Percentiles rank a stretch among this genome's conserved stretches.
phyloP scores from a whole-genome alignment of 2,329 filamentous ascomycete genomes.

The Epichloe sibirici region DNA sequence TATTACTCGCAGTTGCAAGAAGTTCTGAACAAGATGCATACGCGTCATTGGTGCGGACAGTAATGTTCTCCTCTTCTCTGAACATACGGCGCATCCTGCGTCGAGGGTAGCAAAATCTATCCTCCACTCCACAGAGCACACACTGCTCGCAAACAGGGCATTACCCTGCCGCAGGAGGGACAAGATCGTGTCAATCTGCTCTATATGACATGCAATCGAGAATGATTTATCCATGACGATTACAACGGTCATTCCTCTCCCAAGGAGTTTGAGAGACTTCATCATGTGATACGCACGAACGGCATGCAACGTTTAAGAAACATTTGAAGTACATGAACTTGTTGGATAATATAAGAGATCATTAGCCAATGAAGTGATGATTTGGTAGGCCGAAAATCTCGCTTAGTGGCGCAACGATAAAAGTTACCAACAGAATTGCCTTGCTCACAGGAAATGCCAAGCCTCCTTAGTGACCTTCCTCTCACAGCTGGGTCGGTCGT shows the following conservation, averaged over 20 bases:
- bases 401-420: no score
- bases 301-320: not conserved
- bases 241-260: not conserved
- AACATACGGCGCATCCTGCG: not conserved
- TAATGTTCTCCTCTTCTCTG: not conserved
- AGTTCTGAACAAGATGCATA: not conserved
- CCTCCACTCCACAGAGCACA: not conserved
- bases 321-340: no score
- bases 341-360: no score
- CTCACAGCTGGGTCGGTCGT: not conserved
- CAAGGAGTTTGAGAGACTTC: not conserved
- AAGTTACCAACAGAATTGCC: not conserved
- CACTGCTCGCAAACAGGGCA: not conserved
- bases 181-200: not conserved
- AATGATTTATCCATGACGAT: not conserved
- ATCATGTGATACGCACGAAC: not conserved
- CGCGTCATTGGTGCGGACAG: not conserved
- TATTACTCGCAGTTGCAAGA: not conserved
- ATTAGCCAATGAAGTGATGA: no score
- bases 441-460: not conserved
- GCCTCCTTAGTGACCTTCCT: not conserved
- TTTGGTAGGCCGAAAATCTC: no score
- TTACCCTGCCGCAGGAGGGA: not conserved
- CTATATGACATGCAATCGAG: not conserved
- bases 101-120: not conserved